Evolutionary conservation across 2,329 filamentous ascomycete species (phyloP).

Genomic region (Fusarium beomiforme): DNA sequence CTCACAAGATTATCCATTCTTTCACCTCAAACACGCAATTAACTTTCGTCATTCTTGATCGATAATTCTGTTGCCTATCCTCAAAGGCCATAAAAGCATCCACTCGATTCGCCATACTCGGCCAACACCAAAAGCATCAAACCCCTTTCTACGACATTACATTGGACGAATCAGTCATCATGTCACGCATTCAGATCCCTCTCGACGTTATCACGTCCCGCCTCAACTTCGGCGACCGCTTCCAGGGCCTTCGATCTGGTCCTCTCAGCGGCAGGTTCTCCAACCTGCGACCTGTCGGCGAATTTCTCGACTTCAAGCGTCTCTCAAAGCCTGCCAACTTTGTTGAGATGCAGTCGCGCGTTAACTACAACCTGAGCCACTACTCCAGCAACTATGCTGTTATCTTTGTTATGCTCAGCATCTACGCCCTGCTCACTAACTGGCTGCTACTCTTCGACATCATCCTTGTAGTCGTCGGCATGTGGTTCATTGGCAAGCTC

Average conservation of each 20-base stretch:
- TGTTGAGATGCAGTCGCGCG: slow-evolving; percentile 84
- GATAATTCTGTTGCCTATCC: slow-evolving; percentile 42
- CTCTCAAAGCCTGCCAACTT: slow-evolving; percentile 95
- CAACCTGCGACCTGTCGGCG: slow-evolving; percentile 88
- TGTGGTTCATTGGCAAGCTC: slow-evolving; percentile 92
- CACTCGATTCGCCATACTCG: slow-evolving; percentile 19
- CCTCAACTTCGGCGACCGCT: slow-evolving; percentile 85
- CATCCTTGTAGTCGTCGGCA: slow-evolving; percentile 82
- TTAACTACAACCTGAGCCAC: slow-evolving; percentile 97
- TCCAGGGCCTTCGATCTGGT: slow-evolving; percentile 83
- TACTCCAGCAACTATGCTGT: slow-evolving; percentile 99
- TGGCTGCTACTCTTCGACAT: slow-evolving; percentile 90
- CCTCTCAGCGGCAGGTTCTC: slow-evolving; percentile 85
- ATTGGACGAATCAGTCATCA: slow-evolving; percentile 51
- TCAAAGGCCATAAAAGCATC: slow-evolving; percentile 30
- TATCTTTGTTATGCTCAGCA: slow-evolving; percentile 92
- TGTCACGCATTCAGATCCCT: slow-evolving; percentile 92
- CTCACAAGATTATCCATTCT: slow-evolving; percentile 33
- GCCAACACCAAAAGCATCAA: slow-evolving; percentile 6
- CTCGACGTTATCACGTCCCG: slow-evolving; percentile 91
- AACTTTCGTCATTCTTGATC: slow-evolving; percentile 32
- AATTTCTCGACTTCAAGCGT: slow-evolving; percentile 97
- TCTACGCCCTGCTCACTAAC: slow-evolving; percentile 95
- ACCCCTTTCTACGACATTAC: slow-evolving; percentile 17
- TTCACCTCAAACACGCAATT: slow-evolving; percentile 34